Evolutionary conservation across 2,329 filamentous ascomycete genomes (phyloP).

Genomic region (Tolypocladium tundrense): DNA sequence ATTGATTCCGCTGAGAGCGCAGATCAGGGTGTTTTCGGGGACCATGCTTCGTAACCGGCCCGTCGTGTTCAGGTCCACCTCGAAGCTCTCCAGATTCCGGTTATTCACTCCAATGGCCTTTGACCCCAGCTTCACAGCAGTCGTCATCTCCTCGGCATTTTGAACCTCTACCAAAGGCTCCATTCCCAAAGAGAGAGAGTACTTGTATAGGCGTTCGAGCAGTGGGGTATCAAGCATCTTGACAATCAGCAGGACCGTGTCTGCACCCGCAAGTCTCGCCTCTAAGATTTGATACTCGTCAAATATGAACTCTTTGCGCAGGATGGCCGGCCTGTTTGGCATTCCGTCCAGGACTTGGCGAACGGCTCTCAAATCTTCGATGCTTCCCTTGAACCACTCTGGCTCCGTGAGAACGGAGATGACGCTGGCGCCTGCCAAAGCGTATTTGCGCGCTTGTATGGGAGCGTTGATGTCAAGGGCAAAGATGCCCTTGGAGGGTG

Average conservation of each 20-base stretch:
- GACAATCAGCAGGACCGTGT: conserved; percentile 90
- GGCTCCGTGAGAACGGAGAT: conserved; percentile 98
- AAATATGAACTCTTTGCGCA: conserved; percentile 96
- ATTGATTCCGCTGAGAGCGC: conserved; percentile 88
- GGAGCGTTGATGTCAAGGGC: conserved; percentile 80
- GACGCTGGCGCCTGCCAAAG: conserved; percentile 85
- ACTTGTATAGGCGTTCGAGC: conserved; percentile 71
- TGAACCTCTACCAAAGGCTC: conserved; percentile 97
- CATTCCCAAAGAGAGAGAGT: conserved; percentile 87
- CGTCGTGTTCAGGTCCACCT: conserved; percentile 89
- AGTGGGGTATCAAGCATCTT: conserved; percentile 84
- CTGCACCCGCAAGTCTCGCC: conserved; percentile 81
- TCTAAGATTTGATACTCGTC: conserved; percentile 98
- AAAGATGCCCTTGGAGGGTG: conserved; percentile 92
- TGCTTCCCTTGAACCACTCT: conserved; percentile 97
- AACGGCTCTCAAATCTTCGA: conserved; percentile 83
- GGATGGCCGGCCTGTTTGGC: conserved; percentile 81
- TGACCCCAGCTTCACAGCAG: conserved; percentile 74
- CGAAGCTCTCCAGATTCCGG: conserved; percentile 89
- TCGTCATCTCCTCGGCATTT: conserved; percentile 83
- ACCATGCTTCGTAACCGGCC: conserved; percentile 81
- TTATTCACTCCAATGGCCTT: conserved; percentile 97
- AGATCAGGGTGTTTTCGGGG: conserved; percentile 75
- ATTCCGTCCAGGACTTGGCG: conserved; percentile 82
- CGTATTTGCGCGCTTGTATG: conserved; percentile 82